Evolutionary conservation across 441 rosid species (phyloP).

Genomic region (Rhodomyrtus psidioides): DNA sequence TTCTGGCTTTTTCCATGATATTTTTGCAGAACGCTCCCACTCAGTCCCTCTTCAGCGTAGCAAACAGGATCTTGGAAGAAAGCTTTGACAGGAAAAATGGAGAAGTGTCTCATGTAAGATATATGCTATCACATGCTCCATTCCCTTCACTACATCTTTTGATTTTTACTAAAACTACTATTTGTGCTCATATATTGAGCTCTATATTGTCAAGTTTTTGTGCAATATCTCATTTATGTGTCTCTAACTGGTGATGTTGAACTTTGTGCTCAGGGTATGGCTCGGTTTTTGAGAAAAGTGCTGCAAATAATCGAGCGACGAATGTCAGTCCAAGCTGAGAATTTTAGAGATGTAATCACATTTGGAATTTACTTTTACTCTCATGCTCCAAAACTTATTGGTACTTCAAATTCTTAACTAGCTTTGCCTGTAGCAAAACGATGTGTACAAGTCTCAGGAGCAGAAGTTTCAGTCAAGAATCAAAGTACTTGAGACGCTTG

Average conservation of each 20-base stretch:
- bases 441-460: conserved; percentile 68
- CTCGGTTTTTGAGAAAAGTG: conserved; percentile 54
- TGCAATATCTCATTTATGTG: background rate
- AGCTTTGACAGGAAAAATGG: conserved; percentile 59
- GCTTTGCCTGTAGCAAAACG: conserved; percentile 66
- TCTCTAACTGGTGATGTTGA: conserved; percentile 1
- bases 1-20: background rate
- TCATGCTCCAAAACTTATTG: background rate
- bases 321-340: conserved; percentile 65
- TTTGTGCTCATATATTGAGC: background rate
- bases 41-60: conserved; percentile 55
- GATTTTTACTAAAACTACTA: background rate
- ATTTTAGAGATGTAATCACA: conserved; percentile 56
- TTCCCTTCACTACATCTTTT: background rate
- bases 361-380: conserved; percentile 5
- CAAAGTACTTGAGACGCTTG: conserved; percentile 72
- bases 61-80: conserved; percentile 65
- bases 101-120: conserved; percentile 64
- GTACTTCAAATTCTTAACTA: conserved; percentile 9
- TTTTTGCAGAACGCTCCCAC: conserved; percentile 63
- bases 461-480: conserved; percentile 82
- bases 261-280: conserved; percentile 34
- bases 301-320: conserved; percentile 67
- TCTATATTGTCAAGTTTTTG: background rate
- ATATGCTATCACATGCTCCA: conserved; percentile 13